Evolutionary conservation across 169 alveolate species (phyloP).

Genomic region (Perkinsus olseni): DNA sequence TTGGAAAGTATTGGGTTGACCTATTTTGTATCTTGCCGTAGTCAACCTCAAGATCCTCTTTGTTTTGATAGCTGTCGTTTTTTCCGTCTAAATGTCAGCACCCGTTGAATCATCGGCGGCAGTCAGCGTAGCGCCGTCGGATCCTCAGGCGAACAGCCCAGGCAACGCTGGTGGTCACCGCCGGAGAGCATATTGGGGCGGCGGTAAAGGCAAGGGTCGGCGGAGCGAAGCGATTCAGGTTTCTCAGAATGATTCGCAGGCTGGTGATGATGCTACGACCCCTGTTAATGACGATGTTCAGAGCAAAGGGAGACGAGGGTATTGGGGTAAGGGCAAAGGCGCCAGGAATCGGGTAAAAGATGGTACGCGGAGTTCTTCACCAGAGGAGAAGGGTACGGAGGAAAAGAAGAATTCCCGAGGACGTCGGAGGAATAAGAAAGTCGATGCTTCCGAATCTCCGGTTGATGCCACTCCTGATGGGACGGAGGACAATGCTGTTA

Average conservation of each 20-base stretch:
- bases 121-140: neutral
- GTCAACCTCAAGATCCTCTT: neutral
- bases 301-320: neutral
- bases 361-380: neutral
- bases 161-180: neutral
- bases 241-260: neutral
- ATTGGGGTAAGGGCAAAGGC: neutral
- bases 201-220: neutral
- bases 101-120: neutral
- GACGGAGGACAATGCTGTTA: neutral
- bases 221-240: constrained; percentile 1
- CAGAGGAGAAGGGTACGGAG: neutral
- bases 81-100: neutral
- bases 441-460: neutral
- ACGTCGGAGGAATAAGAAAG: neutral
- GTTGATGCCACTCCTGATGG: neutral
- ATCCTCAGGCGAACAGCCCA: neutral
- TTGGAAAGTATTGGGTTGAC: neutral
- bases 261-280: neutral
- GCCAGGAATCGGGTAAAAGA: neutral
- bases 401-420: neutral
- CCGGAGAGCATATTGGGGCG: neutral
- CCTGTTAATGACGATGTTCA: neutral
- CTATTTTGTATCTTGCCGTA: neutral
- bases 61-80: neutral